Percentiles rank a stretch among this genome's conserved stretches.
Evolutionary conservation across 805 yeast species (phyloP).

Genomic region (Yarrowia sp.): DNA sequence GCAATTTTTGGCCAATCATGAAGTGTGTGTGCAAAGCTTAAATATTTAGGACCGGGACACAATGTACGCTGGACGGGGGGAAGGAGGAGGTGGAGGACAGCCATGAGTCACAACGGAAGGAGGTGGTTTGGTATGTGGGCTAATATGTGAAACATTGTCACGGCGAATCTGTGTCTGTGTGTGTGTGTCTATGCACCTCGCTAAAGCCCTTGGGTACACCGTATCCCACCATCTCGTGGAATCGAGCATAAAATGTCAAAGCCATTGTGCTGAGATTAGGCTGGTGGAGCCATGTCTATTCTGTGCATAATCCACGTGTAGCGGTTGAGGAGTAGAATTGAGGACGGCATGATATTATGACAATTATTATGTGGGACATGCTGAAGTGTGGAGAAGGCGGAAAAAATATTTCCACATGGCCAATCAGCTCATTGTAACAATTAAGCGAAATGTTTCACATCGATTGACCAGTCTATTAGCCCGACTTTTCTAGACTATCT

Average conservation of each 20-base stretch:
- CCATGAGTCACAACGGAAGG: neutral
- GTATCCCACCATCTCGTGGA: neutral
- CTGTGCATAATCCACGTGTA: constrained; percentile 24
- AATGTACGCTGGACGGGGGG: neutral
- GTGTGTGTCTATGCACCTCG: neutral
- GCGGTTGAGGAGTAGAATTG: neutral
- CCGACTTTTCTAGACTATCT: neutral
- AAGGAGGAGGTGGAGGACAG: neutral
- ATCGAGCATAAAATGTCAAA: constrained; percentile 4
- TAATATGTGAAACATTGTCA: too few relatives aligned
- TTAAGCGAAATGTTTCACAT: too few relatives aligned
- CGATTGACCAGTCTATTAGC: too few relatives aligned
- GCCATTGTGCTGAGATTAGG: constrained; percentile 19
- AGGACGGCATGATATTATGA: neutral
- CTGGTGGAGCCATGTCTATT: constrained; percentile 13
- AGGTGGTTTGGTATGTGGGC: neutral
- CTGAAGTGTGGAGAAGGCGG: neutral
- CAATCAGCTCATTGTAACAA: too few relatives aligned
- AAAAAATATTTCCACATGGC: neutral
- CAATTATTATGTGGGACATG: neutral
- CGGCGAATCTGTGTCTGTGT: neutral
- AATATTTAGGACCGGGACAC: neutral
- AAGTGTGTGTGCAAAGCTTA: neutral
- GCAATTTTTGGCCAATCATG: constrained; percentile 21
- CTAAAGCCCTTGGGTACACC: neutral